Percentiles rank a stretch among this genome's conserved stretches.
phyloP scores from a whole-genome alignment of 2,329 filamentous ascomycete species.

The Paradendryphiella salina region DNA sequence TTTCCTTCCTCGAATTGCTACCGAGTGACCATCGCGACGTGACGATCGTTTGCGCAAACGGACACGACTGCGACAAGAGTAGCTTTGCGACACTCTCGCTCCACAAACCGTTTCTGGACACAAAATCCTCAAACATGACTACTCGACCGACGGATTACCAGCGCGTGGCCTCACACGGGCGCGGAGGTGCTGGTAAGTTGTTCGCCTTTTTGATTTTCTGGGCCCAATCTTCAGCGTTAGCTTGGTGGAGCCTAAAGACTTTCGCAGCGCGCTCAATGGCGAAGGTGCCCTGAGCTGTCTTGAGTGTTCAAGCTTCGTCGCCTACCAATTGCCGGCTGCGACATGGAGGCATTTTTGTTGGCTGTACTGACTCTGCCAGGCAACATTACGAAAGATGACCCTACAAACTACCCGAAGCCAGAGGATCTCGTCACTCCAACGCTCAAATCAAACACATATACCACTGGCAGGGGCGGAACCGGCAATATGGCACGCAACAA shows the following conservation, averaged over 20 bases:
- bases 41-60: too few relatives aligned
- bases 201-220: constrained; percentile 3
- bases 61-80: too few relatives aligned
- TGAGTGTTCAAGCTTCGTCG: too few relatives aligned
- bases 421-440: constrained; percentile 78
- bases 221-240: background rate
- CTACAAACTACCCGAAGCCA: constrained; percentile 38
- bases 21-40: constrained; percentile 3
- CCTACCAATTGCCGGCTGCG: too few relatives aligned
- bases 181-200: constrained; percentile 69
- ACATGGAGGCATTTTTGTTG: too few relatives aligned
- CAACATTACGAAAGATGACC: constrained; percentile 52
- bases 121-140: constrained; percentile 20
- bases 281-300: too few relatives aligned
- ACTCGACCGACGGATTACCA: constrained; percentile 26
- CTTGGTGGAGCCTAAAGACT: background rate
- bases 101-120: background rate
- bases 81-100: too few relatives aligned
- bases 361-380: constrained; percentile 36
- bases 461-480: constrained; percentile 83
- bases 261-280: background rate
- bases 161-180: constrained; percentile 65
- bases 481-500: constrained; percentile 87
- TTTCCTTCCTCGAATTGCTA: constrained; percentile 11
- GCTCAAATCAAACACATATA: constrained; percentile 81